Base-by-base conservation (phyloP, 805 yeast genomes). In the Allodekkera sacchari region DNA sequence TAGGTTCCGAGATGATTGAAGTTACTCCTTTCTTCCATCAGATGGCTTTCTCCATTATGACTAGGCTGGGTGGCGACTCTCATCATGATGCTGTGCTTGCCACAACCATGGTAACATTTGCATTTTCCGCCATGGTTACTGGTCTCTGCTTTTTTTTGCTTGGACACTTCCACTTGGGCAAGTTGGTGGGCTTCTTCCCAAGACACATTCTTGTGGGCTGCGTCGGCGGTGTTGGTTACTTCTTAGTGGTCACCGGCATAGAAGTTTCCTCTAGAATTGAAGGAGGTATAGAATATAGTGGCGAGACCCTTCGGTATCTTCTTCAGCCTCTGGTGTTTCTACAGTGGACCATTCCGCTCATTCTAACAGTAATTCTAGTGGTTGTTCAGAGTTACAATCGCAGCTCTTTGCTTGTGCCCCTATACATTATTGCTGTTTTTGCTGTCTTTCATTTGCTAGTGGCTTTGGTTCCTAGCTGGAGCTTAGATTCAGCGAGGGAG, bases 1-100 rank as follows among this genome's bases (percentile, higher is more conserved):
- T 89, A 27, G 98, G 98, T 1, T 83, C 95, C 4, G 97, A 92
- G 59, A 92, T 92, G 98, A 92, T 92, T 43, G 98, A 92, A 55
- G 85, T 92, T n/a, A 94, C 96, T 2, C 98, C 98, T 2, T 92
- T 92, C 54, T 89, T 89, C 64, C 98, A 92, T 50, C 70, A 94
- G 3, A 88, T 92, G 95, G 96, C 96, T 1, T 63, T 71, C 18
- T 63, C 78, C 10, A 77, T 92, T 30, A 63, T 78, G 53, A 7
- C 31, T 6, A 45, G 66, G 15, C 63, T 83, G 46, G 78, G 78
- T 7, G 67, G 58, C 8, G 52, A 45, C 10, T n/a, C n/a, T n/a
- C 34, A 50, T 12, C 31, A 42, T 24, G 69, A 66, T 8, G 75
- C 68, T 9, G 69, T 85, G 5, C 62, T 87, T 22, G 77, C 95